phyloP scores from a whole-genome alignment of 139 green algal genomes.

The Coelastrella sp. region DNA sequence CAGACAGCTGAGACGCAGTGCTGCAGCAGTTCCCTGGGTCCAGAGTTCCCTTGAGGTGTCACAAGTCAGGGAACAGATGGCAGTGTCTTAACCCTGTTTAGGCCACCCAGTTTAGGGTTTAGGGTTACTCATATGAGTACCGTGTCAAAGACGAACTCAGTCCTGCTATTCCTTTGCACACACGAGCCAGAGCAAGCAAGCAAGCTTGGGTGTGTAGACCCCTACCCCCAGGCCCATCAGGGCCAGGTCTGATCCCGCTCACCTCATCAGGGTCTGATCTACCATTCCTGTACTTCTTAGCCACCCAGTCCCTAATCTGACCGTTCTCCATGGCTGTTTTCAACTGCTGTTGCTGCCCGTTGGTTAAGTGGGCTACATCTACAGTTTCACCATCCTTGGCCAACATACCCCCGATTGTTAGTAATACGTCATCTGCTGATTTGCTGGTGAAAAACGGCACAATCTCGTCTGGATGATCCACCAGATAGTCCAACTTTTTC shows the following conservation, averaged over 20 bases:
- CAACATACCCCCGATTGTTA: conserved; percentile 17
- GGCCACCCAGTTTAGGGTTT: too few relatives aligned
- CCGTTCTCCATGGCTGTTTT: conserved; percentile 14
- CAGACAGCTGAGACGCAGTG: too few relatives aligned
- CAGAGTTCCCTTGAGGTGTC: too few relatives aligned
- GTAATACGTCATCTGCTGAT: conserved; percentile 22
- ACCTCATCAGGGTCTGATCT: conserved; percentile 17
- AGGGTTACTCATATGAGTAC: too few relatives aligned
- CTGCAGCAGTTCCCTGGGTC: too few relatives aligned
- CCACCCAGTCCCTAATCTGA: conserved; percentile 17
- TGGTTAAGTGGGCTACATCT: background rate
- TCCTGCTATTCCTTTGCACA: too few relatives aligned
- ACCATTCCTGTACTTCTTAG: conserved; percentile 32
- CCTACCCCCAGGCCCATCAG: background rate
- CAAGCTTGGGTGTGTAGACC: too few relatives aligned
- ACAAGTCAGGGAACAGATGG: too few relatives aligned
- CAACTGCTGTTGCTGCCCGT: conserved; percentile 20
- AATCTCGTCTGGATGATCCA: conserved; percentile 46
- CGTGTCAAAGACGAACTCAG: too few relatives aligned
- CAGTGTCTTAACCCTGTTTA: too few relatives aligned
- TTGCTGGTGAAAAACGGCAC: conserved; percentile 42
- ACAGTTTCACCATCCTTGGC: background rate
- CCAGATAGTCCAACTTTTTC: conserved; percentile 18
- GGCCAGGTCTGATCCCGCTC: background rate
- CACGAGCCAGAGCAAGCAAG: too few relatives aligned